Conservation (phyloP, 208 protist genomes). For the Wallacemonas sp. region DNA sequence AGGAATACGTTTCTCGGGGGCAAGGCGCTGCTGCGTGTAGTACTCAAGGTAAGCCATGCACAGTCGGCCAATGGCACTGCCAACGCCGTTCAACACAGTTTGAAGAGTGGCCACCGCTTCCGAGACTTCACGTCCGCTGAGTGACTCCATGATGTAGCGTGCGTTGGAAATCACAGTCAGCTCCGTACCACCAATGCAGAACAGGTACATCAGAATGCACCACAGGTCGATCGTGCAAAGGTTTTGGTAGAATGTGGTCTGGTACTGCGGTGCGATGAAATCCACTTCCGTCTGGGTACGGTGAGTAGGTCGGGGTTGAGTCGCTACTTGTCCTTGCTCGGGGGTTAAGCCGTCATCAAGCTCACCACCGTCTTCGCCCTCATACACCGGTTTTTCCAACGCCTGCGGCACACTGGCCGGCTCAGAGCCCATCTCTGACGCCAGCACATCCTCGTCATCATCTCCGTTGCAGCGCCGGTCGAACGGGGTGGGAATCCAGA, state of each 20-base stretch:
- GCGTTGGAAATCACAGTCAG: conserved; percentile 26
- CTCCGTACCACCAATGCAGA: conserved; percentile 20
- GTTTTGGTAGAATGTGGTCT: conserved; percentile 41
- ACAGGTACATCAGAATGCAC: conserved; percentile 17
- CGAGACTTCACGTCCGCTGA: conserved; percentile 1
- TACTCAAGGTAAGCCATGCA: conserved; percentile 24
- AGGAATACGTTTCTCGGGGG: conserved; percentile 26
- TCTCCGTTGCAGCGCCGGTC: not conserved
- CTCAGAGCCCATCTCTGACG: not conserved
- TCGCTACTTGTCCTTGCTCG: too few relatives aligned
- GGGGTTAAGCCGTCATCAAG: not conserved
- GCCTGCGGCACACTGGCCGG: too few relatives aligned
- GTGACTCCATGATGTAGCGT: conserved; percentile 21
- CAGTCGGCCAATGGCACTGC: conserved; percentile 27
- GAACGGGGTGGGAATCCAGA: conserved; percentile 9
- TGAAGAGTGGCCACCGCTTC: conserved; percentile 18
- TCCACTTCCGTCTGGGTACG: conserved; percentile 25
- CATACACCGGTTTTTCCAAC: too few relatives aligned
- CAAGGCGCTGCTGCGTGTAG: conserved; percentile 10
- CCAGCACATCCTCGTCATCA: not conserved
- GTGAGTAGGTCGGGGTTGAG: not conserved
- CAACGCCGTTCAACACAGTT: conserved; percentile 26
- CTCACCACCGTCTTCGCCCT: not conserved
- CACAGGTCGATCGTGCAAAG: conserved; percentile 32
- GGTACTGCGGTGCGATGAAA: conserved; percentile 64